Conservation (phyloP, 2,329 filamentous ascomycete species). For the Phaeosphaeria sp. region DNA sequence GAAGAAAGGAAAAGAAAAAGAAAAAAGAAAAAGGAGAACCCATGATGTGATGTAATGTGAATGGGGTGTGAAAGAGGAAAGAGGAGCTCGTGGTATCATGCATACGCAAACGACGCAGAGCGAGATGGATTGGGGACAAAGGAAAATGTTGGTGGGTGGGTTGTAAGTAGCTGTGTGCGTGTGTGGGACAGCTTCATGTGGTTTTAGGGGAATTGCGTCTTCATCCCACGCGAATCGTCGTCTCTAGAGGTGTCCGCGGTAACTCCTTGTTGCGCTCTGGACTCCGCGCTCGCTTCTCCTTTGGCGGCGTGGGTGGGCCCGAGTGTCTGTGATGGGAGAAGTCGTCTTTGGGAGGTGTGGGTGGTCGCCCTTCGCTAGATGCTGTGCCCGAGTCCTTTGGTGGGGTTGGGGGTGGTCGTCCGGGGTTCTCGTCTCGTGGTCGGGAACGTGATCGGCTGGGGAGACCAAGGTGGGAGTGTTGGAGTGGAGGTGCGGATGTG, state of each 20-base stretch:
- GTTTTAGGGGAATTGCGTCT: background rate
- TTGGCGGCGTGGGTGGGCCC: constrained; percentile 50
- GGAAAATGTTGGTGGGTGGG: background rate
- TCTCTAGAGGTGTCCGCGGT: constrained; percentile 44
- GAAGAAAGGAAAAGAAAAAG: background rate
- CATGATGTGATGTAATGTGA: too few species aligned
- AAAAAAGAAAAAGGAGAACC: background rate
- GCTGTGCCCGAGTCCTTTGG: constrained; percentile 48
- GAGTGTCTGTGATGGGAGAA: constrained; percentile 31
- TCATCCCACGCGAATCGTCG: constrained; percentile 41
- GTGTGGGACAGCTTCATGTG: too few species aligned
- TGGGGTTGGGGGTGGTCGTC: constrained; percentile 53
- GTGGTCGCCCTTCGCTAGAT: constrained; percentile 32
- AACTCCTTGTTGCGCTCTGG: constrained; percentile 42
- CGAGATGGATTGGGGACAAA: background rate
- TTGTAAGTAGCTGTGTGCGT: too few species aligned
- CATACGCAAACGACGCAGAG: constrained; percentile 1
- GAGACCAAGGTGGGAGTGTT: constrained; percentile 17
- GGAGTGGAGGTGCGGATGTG: constrained; percentile 30
- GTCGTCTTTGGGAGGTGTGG: constrained; percentile 48
- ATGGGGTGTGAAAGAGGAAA: background rate
- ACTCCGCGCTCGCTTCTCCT: constrained; percentile 42
- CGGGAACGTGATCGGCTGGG: constrained; percentile 21
- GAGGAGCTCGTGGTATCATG: constrained; percentile 3
- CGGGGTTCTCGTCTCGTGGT: constrained; percentile 36